Evolutionary conservation across 2,329 filamentous ascomycete genomes (phyloP).

Genomic region (Cadophora luteo-olivacea): DNA sequence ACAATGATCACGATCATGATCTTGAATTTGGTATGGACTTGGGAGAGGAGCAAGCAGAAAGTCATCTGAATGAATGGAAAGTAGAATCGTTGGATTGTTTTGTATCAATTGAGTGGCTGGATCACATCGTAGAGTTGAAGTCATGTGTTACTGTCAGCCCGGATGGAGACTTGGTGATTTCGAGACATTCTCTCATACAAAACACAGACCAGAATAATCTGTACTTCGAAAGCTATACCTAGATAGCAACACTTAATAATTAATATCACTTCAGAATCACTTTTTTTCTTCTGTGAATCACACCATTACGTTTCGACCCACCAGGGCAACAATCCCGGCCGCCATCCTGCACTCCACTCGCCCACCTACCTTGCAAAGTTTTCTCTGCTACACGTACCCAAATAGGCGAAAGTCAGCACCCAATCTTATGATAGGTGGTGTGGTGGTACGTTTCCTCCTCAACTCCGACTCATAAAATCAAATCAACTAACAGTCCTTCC

Average conservation of each 20-base stretch:
- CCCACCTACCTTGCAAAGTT: neutral
- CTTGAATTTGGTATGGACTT: neutral
- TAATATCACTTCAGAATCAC: neutral
- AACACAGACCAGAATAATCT: too few species aligned
- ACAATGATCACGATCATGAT: neutral
- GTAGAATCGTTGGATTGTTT: neutral
- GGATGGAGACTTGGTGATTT: neutral
- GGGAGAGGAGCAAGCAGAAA: neutral
- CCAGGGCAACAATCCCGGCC: neutral
- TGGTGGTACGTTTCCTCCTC: slow-evolving; percentile 16
- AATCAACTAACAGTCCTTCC: slow-evolving; percentile 14
- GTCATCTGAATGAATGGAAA: neutral
- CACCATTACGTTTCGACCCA: slow-evolving; percentile 12
- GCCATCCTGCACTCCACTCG: neutral
- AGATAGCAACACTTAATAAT: neutral
- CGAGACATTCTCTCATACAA: too few species aligned
- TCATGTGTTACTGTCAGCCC: too few species aligned
- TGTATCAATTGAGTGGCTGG: neutral
- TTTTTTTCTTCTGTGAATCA: neutral
- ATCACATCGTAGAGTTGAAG: neutral
- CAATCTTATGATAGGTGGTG: slow-evolving; percentile 18
- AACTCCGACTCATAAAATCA: neutral
- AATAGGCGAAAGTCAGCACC: neutral
- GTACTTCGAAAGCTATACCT: too few species aligned
- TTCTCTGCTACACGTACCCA: neutral